These are phyloP conservation scores for Grifola frondosa DNA, from an alignment of 1,284 basidiomycete species.

Conservation along the genomic window DNA sequence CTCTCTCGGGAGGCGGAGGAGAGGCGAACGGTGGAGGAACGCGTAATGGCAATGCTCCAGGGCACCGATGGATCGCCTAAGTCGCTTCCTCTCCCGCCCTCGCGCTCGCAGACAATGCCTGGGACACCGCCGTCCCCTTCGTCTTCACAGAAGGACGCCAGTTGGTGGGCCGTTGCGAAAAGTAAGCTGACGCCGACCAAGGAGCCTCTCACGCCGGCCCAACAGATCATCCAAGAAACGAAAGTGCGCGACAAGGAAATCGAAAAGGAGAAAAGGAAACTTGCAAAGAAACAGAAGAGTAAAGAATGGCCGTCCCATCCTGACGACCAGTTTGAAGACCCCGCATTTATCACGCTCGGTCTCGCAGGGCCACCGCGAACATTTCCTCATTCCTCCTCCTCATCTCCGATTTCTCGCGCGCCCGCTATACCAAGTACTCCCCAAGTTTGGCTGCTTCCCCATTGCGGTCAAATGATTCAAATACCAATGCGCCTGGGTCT, in stretches of 20 bases:
- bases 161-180: slow-evolving; percentile 73
- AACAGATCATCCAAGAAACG: slow-evolving; percentile 71
- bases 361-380: slow-evolving; percentile 37
- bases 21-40: slow-evolving; percentile 64
- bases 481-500: slow-evolving; percentile 42
- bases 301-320: slow-evolving; percentile 53
- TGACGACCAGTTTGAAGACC: slow-evolving; percentile 52
- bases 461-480: slow-evolving; percentile 43
- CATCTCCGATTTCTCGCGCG: slow-evolving; percentile 54
- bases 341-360: slow-evolving; percentile 55
- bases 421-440: slow-evolving; percentile 46
- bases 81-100: slow-evolving; percentile 47
- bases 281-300: slow-evolving; percentile 31
- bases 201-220: slow-evolving; percentile 73
- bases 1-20: slow-evolving; percentile 68
- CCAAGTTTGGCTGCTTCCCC: slow-evolving; percentile 61
- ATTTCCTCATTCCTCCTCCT: slow-evolving; percentile 52
- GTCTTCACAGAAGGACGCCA: slow-evolving; percentile 56
- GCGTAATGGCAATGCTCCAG: slow-evolving; percentile 70
- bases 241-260: slow-evolving; percentile 59
- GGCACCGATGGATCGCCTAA: slow-evolving; percentile 32
- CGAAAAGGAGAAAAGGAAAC: slow-evolving; percentile 51
- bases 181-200: slow-evolving; percentile 75
- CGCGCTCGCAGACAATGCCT: slow-evolving; percentile 50
- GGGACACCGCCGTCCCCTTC: slow-evolving; percentile 58